These are phyloP conservation scores for Diplodia mutila DNA, from an alignment of 2,329 filamentous ascomycete genomes.

Conservation along the genomic window DNA sequence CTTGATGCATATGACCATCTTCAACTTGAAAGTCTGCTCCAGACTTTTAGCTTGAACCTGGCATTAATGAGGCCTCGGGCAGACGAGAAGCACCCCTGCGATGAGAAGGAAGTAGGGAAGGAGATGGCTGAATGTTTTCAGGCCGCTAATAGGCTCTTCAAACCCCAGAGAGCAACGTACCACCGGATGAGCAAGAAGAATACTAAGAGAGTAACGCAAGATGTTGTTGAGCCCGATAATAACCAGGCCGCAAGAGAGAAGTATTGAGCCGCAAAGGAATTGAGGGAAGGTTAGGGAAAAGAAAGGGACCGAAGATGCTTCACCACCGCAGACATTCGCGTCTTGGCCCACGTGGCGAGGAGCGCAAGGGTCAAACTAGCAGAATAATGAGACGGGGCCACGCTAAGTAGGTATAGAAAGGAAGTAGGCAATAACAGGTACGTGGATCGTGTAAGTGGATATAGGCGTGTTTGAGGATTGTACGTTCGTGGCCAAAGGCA, in stretches of 20 bases:
- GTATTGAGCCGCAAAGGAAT: not conserved
- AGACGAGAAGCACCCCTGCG: no score
- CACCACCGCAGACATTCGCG: not conserved
- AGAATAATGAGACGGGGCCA: not conserved
- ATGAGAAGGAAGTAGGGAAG: no score
- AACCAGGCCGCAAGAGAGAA: not conserved
- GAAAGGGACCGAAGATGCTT: not conserved
- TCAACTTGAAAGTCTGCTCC: no score
- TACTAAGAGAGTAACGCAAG: not conserved
- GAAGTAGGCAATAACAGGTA: not conserved
- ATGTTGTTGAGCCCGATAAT: no score
- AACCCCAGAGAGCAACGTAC: not conserved
- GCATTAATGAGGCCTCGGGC: no score
- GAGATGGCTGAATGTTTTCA: not conserved
- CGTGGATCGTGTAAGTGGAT: not conserved
- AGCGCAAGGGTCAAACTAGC: not conserved
- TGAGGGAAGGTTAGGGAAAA: not conserved
- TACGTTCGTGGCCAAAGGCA: not conserved
- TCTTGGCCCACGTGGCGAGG: not conserved
- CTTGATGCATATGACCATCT: no score
- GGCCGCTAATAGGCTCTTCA: not conserved
- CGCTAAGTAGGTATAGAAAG: not conserved
- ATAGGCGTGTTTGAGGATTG: not conserved
- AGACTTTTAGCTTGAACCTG: no score
- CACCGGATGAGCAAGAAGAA: not conserved